Evolutionary conservation across 1,284 basidiomycete species (phyloP).

Genomic region (Schizopora paradoxa): DNA sequence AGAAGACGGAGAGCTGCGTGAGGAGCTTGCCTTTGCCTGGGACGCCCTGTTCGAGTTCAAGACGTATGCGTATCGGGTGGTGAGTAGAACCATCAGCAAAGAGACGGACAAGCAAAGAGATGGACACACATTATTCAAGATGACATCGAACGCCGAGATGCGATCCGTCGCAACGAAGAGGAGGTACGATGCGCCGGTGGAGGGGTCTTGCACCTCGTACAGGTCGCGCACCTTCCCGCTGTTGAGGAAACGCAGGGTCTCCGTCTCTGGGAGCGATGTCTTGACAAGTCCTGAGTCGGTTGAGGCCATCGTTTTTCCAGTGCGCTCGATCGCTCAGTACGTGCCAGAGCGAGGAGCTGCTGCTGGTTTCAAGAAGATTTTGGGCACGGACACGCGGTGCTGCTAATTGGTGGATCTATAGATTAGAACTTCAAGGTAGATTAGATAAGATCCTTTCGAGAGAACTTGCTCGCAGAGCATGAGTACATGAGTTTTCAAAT

Average conservation of each 20-base stretch:
- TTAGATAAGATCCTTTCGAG: too few relatives aligned
- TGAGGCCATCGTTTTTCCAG: not conserved
- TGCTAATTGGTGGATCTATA: too few relatives aligned
- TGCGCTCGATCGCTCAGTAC: too few relatives aligned
- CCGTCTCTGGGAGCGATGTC: conserved; percentile 12
- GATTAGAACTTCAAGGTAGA: too few relatives aligned
- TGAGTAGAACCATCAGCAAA: not conserved
- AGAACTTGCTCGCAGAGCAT: too few relatives aligned
- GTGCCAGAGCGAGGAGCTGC: too few relatives aligned
- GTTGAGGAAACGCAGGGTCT: conserved; percentile 56
- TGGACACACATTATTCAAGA: conserved; percentile 78
- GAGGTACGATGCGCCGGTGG: conserved; percentile 52
- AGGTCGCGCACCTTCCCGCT: conserved; percentile 93
- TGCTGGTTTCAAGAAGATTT: too few relatives aligned
- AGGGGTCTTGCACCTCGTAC: conserved; percentile 59
- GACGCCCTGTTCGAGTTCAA: conserved; percentile 63
- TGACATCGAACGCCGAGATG: conserved; percentile 96
- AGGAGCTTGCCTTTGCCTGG: conserved; percentile 91
- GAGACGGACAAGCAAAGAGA: conserved; percentile 9
- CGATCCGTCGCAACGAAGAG: conserved; percentile 95
- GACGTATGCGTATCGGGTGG: conserved; percentile 12
- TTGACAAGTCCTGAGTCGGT: not conserved
- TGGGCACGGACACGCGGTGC: too few relatives aligned
- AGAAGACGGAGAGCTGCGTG: conserved; percentile 89
- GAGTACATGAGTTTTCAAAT: too few relatives aligned